These are phyloP conservation scores for Microbotryum intermedium DNA, from an alignment of 1,284 basidiomycete genomes.

Conservation along the genomic window DNA sequence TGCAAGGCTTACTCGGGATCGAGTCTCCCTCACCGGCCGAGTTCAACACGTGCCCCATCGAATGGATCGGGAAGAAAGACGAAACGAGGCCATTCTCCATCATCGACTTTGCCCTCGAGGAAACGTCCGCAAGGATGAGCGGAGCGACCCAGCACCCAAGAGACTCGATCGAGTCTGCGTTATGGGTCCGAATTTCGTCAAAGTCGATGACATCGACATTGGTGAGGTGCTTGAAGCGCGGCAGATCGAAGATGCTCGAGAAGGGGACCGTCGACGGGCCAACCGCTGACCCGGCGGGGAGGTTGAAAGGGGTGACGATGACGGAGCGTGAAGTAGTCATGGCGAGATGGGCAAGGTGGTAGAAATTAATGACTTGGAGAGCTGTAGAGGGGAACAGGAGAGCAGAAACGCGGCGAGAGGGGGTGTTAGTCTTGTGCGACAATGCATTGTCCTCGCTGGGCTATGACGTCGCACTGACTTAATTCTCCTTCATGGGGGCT, in stretches of 20 bases:
- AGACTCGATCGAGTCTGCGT: slow-evolving; percentile 6
- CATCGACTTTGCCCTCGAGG: slow-evolving; percentile 13
- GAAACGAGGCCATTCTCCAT: slow-evolving; percentile 10
- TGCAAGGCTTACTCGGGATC: too few relatives aligned
- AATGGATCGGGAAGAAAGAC: slow-evolving; percentile 20
- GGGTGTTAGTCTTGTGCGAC: too few relatives aligned
- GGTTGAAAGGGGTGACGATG: slow-evolving; percentile 17
- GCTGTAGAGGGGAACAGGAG: slow-evolving; percentile 5
- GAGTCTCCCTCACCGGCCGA: too few relatives aligned
- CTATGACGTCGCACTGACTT: not conserved
- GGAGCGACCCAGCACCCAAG: slow-evolving; percentile 26
- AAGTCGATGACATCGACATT: slow-evolving; percentile 19
- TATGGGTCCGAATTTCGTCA: slow-evolving; percentile 22
- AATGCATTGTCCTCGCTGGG: not conserved
- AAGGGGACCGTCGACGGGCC: slow-evolving; percentile 2
- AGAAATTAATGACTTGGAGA: slow-evolving; percentile 26
- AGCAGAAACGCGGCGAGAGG: too few relatives aligned
- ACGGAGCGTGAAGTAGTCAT: slow-evolving; percentile 14
- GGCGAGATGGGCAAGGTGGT: slow-evolving; percentile 24
- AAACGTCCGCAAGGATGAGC: not conserved
- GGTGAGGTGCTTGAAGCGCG: slow-evolving; percentile 13
- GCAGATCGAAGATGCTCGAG: slow-evolving; percentile 22
- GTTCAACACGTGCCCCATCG: not conserved
- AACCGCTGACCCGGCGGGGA: not conserved
- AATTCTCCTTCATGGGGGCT: slow-evolving; percentile 22